phyloP scores from a whole-genome alignment of 1,139 yeast species.

The Pichia sp. region DNA sequence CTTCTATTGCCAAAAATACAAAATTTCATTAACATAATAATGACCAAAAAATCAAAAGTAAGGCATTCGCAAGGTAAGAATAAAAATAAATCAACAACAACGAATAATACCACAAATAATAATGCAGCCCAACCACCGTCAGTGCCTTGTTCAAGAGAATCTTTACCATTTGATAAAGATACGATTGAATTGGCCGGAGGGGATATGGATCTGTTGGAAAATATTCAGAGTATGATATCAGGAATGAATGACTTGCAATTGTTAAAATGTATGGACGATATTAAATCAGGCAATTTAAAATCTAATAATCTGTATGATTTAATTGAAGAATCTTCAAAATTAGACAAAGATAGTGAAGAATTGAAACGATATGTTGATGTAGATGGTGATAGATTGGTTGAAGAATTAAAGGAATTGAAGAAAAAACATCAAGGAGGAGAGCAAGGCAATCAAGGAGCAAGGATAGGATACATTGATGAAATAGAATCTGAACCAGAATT shows the following conservation, averaged over 20 bases:
- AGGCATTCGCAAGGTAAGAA: background rate
- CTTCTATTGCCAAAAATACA: background rate
- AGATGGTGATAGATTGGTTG: too few species aligned
- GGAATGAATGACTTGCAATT: conserved; percentile 4
- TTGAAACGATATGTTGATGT: too few species aligned
- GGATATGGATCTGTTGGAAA: conserved; percentile 1
- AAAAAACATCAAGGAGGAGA: background rate
- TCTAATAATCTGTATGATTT: conserved; percentile 9
- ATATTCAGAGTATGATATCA: conserved; percentile 1
- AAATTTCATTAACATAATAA: background rate
- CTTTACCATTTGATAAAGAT: background rate
- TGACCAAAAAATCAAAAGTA: background rate
- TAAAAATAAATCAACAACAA: background rate
- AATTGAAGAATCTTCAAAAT: background rate
- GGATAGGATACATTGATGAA: background rate
- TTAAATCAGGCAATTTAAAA: background rate
- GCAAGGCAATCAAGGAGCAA: background rate
- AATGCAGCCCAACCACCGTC: background rate
- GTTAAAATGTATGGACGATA: conserved; percentile 1
- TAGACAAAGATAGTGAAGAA: background rate
- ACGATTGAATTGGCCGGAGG: conserved; percentile 2
- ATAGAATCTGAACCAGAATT: background rate
- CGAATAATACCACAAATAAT: too few species aligned
- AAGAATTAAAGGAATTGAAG: too few species aligned
- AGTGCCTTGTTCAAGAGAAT: background rate